Evolutionary conservation across 2,329 filamentous ascomycete genomes (phyloP), one percentile per base, ranked within the genome.

Genomic region (Neurospora crassa): DNA sequence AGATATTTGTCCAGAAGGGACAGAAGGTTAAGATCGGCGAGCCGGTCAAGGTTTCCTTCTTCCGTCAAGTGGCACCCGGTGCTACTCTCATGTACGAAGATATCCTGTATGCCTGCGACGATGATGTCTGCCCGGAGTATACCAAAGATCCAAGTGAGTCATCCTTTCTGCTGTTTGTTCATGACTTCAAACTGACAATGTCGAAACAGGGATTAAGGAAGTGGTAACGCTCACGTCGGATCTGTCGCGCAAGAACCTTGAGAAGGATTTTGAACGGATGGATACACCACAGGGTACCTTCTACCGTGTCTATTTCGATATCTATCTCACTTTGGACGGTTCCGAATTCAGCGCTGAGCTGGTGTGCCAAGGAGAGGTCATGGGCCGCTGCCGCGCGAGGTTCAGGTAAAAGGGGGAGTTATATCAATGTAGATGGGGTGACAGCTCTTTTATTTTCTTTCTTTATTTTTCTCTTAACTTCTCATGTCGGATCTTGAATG

Each of bases 71-170:
- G 70, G 96, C 96, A 6, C 96, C 96, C 0, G 96, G 96, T 68
- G 96, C 96, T 42, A 98, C 95, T 1, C 89, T 99, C 77, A 98
- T 99, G 96, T 99, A 99, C 81, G 96, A 99, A 84, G 96, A 99
- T 83, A 95, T 98, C 70, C 83, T 98, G 71, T 98, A 97, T 81
- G 96, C 95, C 69, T 99, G 96, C 79, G 96, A 99, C 79, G 96
- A 98, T 75, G 96, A 99, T 80, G 93, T 97, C 69, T 98, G 95
- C 82, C 96, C 96, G 0, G 96, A 98, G 81, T 99, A 99, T 81
- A 98, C 95, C 76, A 99, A 98, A 82, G 96, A 99, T 88, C 95
- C 96, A 77, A 93, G 96, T 97, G 90, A 90, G 94, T 92, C 74
- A 63, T 42, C 63, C 34, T 67, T 3, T 12, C 14, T 40, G 12